Evolutionary conservation across 2,329 filamentous ascomycete species (phyloP), one percentile per base, ranked within the genome.

Genomic region (Pseudohalonectria lignicola): DNA sequence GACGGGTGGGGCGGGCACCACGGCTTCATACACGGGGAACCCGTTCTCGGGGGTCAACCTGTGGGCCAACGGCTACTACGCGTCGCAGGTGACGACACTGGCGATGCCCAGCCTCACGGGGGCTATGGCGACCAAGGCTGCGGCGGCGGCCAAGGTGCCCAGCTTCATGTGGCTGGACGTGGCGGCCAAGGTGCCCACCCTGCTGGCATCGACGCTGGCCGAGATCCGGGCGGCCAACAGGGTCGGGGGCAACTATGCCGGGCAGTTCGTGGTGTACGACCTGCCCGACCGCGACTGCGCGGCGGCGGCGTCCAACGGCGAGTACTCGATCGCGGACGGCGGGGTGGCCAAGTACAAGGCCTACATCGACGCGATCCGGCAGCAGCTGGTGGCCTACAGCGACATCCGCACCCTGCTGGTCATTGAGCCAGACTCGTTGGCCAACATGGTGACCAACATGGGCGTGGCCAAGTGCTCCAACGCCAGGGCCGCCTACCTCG

Each of bases 31-130:
- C 47, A 55, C 65, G 12, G 76, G 74, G n/a, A 76, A 75, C 57
- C 69, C 69, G 12, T 74, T 70, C 52, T 43, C 51, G 10, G 67
- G 64, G 13, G 66, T 71, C 36, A 53, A 61, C 36, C 57, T 67
- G 48, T 74, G 67, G 62, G 64, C 69, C 50, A 75, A 75, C 55
- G 55, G 53, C 39, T 73, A 66, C 59, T 76, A 75, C 49, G 60
- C 65, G n/a, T 68, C 66, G 15, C 69, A 75, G 53, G 62, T 76
- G 40, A 61, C 63, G 39, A 66, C 53, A 26, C 57, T 68, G 15
- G 80, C 80, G 7, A 69, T 83, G 16, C 79, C 80, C 8, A 73
- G 71, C 13, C 57, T 85, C 42, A 71, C 71, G 9, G 66, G 69
- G 4, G 62, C 72, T 18, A 59, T 71, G 51, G 67, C 66, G 12